A percentile compares a stretch with the other conserved stretches of the same genome.
Conservation (phyloP, 257 asterid species). For the Leonotis leonurus region DNA sequence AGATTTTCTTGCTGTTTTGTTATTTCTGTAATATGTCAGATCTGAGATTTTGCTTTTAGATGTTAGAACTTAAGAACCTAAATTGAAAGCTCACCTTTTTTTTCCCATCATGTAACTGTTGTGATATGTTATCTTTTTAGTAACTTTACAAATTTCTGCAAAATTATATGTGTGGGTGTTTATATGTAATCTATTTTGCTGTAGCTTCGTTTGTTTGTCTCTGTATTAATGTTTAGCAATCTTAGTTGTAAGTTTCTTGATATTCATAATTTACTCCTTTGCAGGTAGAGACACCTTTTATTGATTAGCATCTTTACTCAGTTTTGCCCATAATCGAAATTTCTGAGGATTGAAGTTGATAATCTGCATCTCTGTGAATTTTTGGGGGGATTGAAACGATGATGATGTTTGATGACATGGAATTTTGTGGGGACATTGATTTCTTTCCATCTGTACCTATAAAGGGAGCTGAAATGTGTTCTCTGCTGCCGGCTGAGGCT, state of each 20-base stretch:
- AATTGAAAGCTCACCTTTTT: constrained; percentile 2
- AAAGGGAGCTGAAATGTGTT: constrained; percentile 36
- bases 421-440: constrained; percentile 64
- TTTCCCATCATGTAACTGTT: constrained; percentile 14
- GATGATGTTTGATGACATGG: constrained; percentile 82
- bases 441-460: constrained; percentile 51
- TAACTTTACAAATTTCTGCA: neutral
- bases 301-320: neutral
- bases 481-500: constrained; percentile 29
- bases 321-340: neutral
- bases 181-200: neutral
- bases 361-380: neutral
- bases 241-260: neutral
- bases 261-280: constrained; percentile 6
- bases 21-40: constrained; percentile 19
- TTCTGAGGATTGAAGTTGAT: constrained; percentile 6
- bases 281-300: constrained; percentile 22
- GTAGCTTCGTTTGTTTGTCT: neutral
- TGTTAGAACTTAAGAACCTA: constrained; percentile 1
- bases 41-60: constrained; percentile 20
- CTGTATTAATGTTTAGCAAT: neutral
- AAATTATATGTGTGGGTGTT: no score
- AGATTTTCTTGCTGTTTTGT: no score
- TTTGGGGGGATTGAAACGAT: no score
- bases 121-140: constrained; percentile 9